phyloP scores from a whole-genome alignment of 805 yeast genomes.

The Sugiyamaella smithiae region DNA sequence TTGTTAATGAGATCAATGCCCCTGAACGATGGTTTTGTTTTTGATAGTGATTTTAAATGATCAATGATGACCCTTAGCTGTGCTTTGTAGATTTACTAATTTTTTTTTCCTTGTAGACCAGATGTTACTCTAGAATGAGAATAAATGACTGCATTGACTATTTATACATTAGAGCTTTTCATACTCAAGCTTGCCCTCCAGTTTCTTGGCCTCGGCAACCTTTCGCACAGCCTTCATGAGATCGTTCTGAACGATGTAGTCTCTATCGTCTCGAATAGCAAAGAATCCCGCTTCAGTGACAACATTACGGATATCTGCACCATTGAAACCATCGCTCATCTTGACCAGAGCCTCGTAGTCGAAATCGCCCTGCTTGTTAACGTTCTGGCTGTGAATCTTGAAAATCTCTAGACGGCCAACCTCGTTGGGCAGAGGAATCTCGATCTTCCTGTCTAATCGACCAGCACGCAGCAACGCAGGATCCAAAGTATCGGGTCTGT shows the following conservation, averaged over 20 bases:
- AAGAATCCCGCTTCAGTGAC: constrained; percentile 98
- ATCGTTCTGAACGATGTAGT: constrained; percentile 88
- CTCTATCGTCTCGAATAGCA: constrained; percentile 97
- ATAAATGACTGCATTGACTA: too few species aligned
- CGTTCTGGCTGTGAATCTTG: constrained; percentile 85
- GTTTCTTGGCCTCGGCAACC: constrained; percentile 93
- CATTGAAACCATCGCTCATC: constrained; percentile 98
- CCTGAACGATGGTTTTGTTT: too few species aligned
- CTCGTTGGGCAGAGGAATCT: constrained; percentile 93
- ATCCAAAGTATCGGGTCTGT: constrained; percentile 96
- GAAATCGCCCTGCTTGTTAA: constrained; percentile 88
- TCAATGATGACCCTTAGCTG: too few species aligned
- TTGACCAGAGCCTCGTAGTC: constrained; percentile 96
- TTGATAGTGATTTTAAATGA: too few species aligned
- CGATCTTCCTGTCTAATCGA: constrained; percentile 93
- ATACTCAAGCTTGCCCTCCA: constrained; percentile 94
- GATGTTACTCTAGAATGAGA: too few species aligned
- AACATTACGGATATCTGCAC: constrained; percentile 96
- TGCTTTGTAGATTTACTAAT: too few species aligned
- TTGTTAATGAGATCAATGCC: too few species aligned
- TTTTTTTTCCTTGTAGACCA: too few species aligned
- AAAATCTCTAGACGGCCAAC: constrained; percentile 91
- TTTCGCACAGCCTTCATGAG: constrained; percentile 97
- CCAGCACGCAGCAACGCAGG: constrained; percentile 98
- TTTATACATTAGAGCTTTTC: constrained; percentile 83